Evolutionary conservation across 2,329 filamentous ascomycete species (phyloP).

Genomic region (Paecilomyces sp.): DNA sequence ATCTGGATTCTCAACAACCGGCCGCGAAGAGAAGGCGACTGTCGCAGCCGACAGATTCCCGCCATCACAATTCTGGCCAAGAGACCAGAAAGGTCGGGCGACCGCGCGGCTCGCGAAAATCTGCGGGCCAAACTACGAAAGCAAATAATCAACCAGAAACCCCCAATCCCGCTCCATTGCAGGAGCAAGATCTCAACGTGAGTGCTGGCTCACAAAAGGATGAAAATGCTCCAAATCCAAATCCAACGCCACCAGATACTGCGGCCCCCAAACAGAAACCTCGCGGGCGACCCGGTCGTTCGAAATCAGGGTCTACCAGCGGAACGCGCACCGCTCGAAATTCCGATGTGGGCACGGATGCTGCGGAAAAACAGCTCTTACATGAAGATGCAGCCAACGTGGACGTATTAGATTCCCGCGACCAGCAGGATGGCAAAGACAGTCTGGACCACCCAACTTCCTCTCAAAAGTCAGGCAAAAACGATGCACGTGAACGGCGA

Average conservation of each 20-base stretch:
- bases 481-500: constrained; percentile 15
- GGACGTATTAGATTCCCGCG: neutral
- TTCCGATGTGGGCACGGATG: neutral
- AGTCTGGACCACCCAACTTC: neutral
- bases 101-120: constrained; percentile 6
- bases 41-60: constrained; percentile 6
- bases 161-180: constrained; percentile 7
- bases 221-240: neutral
- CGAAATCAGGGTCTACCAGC: neutral
- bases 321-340: neutral
- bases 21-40: constrained; percentile 25
- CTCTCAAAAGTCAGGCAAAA: neutral
- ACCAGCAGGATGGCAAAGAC: constrained; percentile 3
- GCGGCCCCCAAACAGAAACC: neutral
- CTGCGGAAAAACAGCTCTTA: neutral
- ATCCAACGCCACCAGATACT: constrained; percentile 10
- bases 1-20: constrained; percentile 10
- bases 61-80: constrained; percentile 2
- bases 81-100: constrained; percentile 17
- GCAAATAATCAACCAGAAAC: constrained; percentile 3
- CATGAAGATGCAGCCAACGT: neutral
- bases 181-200: constrained; percentile 13
- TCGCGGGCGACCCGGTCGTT: neutral
- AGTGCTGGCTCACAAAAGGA: constrained; percentile 8
- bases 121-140: neutral